Conservation (phyloP, 441 rosid genomes). For the Pelargonium cotyledonis region DNA sequence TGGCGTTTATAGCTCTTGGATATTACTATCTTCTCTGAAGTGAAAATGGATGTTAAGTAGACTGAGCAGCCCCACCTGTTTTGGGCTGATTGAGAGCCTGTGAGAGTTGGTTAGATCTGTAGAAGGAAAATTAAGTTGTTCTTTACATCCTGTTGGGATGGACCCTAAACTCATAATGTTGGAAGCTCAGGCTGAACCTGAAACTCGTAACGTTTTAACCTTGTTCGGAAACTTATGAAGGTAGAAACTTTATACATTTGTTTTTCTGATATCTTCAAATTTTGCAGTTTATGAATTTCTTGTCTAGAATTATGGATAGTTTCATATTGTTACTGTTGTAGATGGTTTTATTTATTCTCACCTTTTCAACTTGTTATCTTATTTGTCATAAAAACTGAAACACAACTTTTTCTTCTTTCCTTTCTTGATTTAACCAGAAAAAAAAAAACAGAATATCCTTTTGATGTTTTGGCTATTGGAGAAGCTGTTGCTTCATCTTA, state of each 20-base stretch:
- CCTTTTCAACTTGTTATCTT: no score
- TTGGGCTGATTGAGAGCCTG: background rate
- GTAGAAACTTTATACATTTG: constrained; percentile 1
- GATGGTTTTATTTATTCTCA: no score
- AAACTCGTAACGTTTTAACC: background rate
- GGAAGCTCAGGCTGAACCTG: background rate
- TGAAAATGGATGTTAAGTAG: background rate
- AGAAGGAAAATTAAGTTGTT: background rate
- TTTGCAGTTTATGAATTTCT: background rate
- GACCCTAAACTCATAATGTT: constrained; percentile 2
- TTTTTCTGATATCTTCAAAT: background rate
- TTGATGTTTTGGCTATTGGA: no score
- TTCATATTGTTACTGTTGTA: no score
- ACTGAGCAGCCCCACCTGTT: background rate
- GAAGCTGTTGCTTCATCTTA: no score
- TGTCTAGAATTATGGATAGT: background rate
- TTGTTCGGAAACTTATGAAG: background rate
- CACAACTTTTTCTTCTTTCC: no score
- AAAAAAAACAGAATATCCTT: no score
- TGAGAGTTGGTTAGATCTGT: background rate
- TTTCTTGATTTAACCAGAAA: no score
- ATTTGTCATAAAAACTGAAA: no score
- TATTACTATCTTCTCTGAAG: background rate
- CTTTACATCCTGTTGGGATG: background rate
- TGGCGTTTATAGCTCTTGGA: background rate